Evolutionary conservation across 2,329 filamentous ascomycete genomes (phyloP).

Genomic region (Neurospora sp.): DNA sequence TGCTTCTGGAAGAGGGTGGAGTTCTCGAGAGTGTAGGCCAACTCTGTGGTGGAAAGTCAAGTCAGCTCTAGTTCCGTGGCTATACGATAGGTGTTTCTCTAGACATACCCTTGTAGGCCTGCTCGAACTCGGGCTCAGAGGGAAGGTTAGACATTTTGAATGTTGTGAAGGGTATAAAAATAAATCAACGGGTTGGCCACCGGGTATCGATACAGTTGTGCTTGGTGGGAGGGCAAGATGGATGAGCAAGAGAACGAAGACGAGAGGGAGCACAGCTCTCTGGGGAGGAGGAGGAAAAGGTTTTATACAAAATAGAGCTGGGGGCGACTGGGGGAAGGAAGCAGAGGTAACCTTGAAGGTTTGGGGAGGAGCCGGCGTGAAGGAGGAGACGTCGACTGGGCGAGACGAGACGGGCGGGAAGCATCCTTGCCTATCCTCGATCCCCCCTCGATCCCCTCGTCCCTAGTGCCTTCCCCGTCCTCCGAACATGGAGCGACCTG

Average conservation of each 20-base stretch:
- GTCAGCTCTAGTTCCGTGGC: neutral
- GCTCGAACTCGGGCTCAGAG: constrained; percentile 92
- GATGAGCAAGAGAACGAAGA: neutral
- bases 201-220: neutral
- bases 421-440: neutral
- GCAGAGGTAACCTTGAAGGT: neutral
- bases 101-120: constrained; percentile 82
- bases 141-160: constrained; percentile 70
- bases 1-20: constrained; percentile 87
- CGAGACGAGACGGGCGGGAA: neutral
- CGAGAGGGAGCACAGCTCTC: neutral
- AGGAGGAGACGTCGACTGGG: neutral
- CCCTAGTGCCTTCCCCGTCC: neutral
- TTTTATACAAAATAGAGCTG: neutral
- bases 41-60: constrained; percentile 49
- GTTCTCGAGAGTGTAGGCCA: constrained; percentile 88
- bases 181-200: neutral
- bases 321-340: neutral
- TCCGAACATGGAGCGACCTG: neutral
- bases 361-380: neutral
- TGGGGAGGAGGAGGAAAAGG: neutral
- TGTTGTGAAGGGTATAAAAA: neutral
- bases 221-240: neutral
- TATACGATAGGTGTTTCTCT: neutral
- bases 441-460: neutral